Conservation (phyloP, 352 stramenopile genomes). For the Globisporangium polare region DNA sequence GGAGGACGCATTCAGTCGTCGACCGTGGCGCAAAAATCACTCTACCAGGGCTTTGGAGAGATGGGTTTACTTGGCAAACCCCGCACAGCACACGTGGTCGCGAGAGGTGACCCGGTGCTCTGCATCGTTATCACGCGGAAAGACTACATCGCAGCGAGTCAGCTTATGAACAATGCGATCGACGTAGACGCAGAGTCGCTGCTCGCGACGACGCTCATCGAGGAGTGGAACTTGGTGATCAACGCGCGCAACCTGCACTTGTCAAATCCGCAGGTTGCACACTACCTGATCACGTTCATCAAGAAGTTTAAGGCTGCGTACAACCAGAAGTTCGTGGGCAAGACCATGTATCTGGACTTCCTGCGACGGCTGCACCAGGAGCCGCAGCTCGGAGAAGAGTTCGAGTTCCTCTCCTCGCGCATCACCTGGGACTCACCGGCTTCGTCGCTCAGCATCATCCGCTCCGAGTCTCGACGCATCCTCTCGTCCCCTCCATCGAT, state of each 20-base stretch:
- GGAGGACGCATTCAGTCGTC: slow-evolving; percentile 19
- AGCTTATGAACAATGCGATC: slow-evolving; percentile 24
- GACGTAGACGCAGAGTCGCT: slow-evolving; percentile 53
- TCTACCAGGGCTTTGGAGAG: slow-evolving; percentile 74
- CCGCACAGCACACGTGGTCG: slow-evolving; percentile 46
- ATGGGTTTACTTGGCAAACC: slow-evolving; percentile 70
- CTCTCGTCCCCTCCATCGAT: slow-evolving; percentile 32
- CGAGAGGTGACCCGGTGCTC: slow-evolving; percentile 24
- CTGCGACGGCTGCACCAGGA: slow-evolving; percentile 61
- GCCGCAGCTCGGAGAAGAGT: slow-evolving; percentile 44
- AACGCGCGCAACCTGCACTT: slow-evolving; percentile 61
- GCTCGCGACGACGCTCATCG: slow-evolving; percentile 56
- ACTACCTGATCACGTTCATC: slow-evolving; percentile 70
- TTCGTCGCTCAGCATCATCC: slow-evolving; percentile 63
- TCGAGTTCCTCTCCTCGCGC: slow-evolving; percentile 47
- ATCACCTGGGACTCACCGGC: slow-evolving; percentile 51
- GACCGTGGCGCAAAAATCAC: slow-evolving; percentile 44
- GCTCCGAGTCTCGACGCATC: slow-evolving; percentile 60
- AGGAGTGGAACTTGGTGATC: slow-evolving; percentile 65
- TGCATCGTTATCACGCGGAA: slow-evolving; percentile 50
- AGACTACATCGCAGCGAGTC: slow-evolving; percentile 39
- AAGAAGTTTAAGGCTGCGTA: slow-evolving; percentile 76
- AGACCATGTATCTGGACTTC: slow-evolving; percentile 70
- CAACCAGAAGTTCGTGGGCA: slow-evolving; percentile 71
- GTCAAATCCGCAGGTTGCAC: slow-evolving; percentile 61